Conservation (phyloP, 2,329 filamentous ascomycete species). For the Aspergillus sp. region DNA sequence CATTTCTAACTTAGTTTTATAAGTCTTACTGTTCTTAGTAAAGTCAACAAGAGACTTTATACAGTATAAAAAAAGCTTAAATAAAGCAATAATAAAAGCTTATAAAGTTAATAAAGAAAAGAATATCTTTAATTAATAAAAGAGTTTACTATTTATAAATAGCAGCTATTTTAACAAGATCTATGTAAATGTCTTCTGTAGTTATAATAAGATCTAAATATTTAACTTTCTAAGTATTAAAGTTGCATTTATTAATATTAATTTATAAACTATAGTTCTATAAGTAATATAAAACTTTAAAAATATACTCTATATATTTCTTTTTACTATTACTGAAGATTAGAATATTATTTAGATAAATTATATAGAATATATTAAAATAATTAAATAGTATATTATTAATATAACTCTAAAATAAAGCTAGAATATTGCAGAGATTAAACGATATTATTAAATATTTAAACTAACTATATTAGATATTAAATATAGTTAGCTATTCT, state of each 20-base stretch:
- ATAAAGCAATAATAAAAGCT: too few relatives aligned
- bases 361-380: too few relatives aligned
- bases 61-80: background rate
- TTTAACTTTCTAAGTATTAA: background rate
- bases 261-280: background rate
- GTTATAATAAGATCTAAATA: background rate
- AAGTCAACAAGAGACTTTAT: background rate
- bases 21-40: background rate
- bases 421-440: too few relatives aligned
- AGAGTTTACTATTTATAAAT: background rate
- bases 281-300: constrained; percentile 3
- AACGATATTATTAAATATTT: too few relatives aligned
- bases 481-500: too few relatives aligned
- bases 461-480: too few relatives aligned
- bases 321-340: too few relatives aligned
- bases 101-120: background rate
- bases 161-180: constrained; percentile 10
- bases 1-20: background rate
- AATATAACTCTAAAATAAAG: too few relatives aligned
- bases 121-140: too few relatives aligned
- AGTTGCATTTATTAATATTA: background rate
- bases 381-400: too few relatives aligned
- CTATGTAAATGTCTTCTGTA: constrained; percentile 13
- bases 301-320: too few relatives aligned
- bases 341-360: too few relatives aligned